These are phyloP conservation scores for Citrus mangshanensis DNA, from an alignment of 345 rosid species.

Conservation along the genomic window DNA sequence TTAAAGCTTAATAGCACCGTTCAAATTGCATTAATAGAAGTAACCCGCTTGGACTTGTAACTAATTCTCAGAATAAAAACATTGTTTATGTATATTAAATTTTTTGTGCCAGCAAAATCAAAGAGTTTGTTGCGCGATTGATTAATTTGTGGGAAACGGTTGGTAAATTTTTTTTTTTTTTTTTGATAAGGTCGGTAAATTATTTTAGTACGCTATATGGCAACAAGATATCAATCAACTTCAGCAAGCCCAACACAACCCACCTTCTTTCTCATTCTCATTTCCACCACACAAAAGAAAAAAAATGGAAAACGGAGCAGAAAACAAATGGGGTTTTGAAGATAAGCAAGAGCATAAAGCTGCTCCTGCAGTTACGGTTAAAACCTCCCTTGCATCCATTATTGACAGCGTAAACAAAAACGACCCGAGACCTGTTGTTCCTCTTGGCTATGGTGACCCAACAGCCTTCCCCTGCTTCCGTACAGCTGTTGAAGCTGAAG, in stretches of 20 bases:
- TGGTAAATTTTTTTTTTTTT: neutral
- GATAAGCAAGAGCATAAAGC: neutral
- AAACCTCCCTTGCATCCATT: slow-evolving; percentile 32
- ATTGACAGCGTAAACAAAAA: slow-evolving; percentile 36
- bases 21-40: no score
- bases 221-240: neutral
- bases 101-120: no score
- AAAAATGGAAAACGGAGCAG: slow-evolving; percentile 13
- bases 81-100: no score
- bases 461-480: slow-evolving; percentile 59
- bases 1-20: no score
- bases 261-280: neutral
- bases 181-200: neutral
- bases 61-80: no score
- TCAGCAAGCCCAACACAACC: neutral
- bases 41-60: no score
- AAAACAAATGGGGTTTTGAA: slow-evolving; percentile 26
- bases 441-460: slow-evolving; percentile 72
- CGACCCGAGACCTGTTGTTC: slow-evolving; percentile 34
- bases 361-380: slow-evolving; percentile 16
- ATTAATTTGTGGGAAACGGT: no score
- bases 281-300: neutral
- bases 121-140: no score
- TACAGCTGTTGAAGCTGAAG: slow-evolving; percentile 48
- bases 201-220: neutral